Percentiles rank a stretch among this genome's conserved stretches.
These are phyloP conservation scores for Sphaerulina vaccinii DNA, from an alignment of 2,329 filamentous ascomycete genomes.

Conservation along the genomic window DNA sequence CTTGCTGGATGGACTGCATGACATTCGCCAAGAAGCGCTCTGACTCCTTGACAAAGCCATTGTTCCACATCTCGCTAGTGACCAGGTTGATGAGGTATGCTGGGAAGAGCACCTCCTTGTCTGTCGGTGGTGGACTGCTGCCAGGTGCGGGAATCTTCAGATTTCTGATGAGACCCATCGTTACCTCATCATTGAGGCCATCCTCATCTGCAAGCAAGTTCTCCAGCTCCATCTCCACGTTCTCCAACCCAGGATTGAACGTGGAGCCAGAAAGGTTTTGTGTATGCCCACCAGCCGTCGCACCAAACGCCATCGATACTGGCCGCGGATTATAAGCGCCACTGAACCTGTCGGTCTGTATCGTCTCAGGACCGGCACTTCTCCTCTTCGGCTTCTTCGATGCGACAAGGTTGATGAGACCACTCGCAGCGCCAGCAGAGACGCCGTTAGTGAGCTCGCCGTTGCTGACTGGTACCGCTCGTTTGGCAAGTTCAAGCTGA, in stretches of 20 bases:
- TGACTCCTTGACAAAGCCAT: slow-evolving; percentile 98
- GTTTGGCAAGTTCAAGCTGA: slow-evolving; percentile 83
- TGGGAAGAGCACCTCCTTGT: slow-evolving; percentile 98
- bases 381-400: slow-evolving; percentile 96
- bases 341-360: slow-evolving; percentile 86
- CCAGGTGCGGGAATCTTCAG: slow-evolving; percentile 91
- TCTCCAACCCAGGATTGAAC: slow-evolving; percentile 79
- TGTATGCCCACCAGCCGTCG: slow-evolving; percentile 61
- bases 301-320: slow-evolving; percentile 85
- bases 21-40: slow-evolving; percentile 98
- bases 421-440: slow-evolving; percentile 57
- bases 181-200: slow-evolving; percentile 93
- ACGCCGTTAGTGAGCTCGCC: slow-evolving; percentile 62
- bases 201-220: slow-evolving; percentile 92
- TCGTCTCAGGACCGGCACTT: slow-evolving; percentile 82
- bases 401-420: slow-evolving; percentile 93
- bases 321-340: slow-evolving; percentile 90
- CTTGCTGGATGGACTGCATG: slow-evolving; percentile 99
- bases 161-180: slow-evolving; percentile 91
- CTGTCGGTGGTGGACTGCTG: slow-evolving; percentile 83
- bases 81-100: slow-evolving; percentile 98
- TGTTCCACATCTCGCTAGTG: slow-evolving; percentile 99
- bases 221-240: slow-evolving; percentile 92
- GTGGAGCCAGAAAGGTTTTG: slow-evolving; percentile 72
- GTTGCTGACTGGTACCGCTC: slow-evolving; percentile 67